phyloP scores from a whole-genome alignment of 306 rosid genomes.

The Fragaria ananassa region DNA sequence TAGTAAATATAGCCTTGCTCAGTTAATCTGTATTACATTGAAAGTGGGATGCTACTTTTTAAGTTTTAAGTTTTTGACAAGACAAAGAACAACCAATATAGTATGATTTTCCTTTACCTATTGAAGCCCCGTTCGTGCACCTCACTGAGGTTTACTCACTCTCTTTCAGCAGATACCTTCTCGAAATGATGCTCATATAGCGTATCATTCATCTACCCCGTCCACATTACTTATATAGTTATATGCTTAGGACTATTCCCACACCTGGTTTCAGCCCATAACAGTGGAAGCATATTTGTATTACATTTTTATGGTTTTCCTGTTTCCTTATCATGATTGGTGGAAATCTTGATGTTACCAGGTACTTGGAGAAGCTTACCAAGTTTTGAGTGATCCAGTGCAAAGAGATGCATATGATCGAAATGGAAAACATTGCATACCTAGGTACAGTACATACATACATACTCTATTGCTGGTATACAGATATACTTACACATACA shows the following conservation, averaged over 20 bases:
- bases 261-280: not conserved
- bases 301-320: not conserved
- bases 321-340: not conserved
- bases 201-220: not conserved
- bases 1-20: not conserved
- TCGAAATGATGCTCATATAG: not conserved
- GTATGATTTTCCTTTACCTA: not conserved
- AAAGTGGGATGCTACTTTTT: not conserved
- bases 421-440: slow-evolving; percentile 71
- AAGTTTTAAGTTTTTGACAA: not conserved
- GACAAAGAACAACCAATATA: not conserved
- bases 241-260: not conserved
- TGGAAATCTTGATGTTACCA: slow-evolving; percentile 19
- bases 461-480: slow-evolving; percentile 3
- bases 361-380: slow-evolving; percentile 90
- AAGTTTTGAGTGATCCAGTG: slow-evolving; percentile 77
- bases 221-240: not conserved
- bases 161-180: not conserved
- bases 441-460: slow-evolving; percentile 40
- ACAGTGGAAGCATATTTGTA: not conserved
- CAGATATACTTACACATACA: not conserved
- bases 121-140: not conserved
- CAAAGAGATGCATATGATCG: slow-evolving; percentile 73
- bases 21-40: not conserved
- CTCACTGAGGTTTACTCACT: not conserved